These are phyloP conservation scores for Cladophialophora immunda DNA, from an alignment of 2,329 filamentous ascomycete species.

Conservation along the genomic window DNA sequence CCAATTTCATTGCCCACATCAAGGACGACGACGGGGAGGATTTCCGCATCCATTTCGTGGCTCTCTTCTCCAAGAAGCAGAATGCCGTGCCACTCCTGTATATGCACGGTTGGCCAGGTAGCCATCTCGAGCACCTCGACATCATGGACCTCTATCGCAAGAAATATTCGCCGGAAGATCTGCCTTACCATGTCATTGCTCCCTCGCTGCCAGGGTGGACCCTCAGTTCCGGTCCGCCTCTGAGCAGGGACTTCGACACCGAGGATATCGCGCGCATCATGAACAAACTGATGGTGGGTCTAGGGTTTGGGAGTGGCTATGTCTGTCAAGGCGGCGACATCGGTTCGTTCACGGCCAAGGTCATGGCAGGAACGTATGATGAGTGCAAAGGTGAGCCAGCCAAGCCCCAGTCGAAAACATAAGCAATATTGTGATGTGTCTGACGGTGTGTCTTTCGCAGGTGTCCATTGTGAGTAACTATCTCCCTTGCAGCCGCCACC, in stretches of 20 bases:
- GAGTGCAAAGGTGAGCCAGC: slow-evolving; percentile 53
- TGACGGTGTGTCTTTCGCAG: slow-evolving; percentile 2
- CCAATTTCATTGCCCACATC: slow-evolving; percentile 58
- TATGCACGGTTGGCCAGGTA: slow-evolving; percentile 54
- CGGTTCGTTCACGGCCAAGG: slow-evolving; percentile 55
- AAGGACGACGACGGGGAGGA: slow-evolving; percentile 47
- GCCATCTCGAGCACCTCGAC: slow-evolving; percentile 64
- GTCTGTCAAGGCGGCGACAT: slow-evolving; percentile 67
- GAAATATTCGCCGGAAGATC: slow-evolving; percentile 57
- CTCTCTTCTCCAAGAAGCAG: slow-evolving; percentile 61
- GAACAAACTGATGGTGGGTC: slow-evolving; percentile 60
- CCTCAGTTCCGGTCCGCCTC: slow-evolving; percentile 59
- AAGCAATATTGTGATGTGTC: background rate
- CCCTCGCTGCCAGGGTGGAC: slow-evolving; percentile 65
- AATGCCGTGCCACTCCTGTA: slow-evolving; percentile 61
- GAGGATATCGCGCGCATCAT: slow-evolving; percentile 55
- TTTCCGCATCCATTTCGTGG: slow-evolving; percentile 62
- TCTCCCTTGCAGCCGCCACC: background rate
- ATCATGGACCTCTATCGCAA: slow-evolving; percentile 57
- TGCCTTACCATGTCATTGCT: slow-evolving; percentile 67
- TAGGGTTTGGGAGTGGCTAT: slow-evolving; percentile 64
- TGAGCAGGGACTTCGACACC: slow-evolving; percentile 52
- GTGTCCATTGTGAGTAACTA: slow-evolving; percentile 24
- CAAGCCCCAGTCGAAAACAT: slow-evolving; percentile 34
- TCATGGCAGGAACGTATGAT: slow-evolving; percentile 52